A percentile compares a stretch with the other conserved stretches of the same genome.
These are phyloP conservation scores for Neonectria neomacrospora DNA, from an alignment of 2,329 filamentous ascomycete species.

Conservation along the genomic window DNA sequence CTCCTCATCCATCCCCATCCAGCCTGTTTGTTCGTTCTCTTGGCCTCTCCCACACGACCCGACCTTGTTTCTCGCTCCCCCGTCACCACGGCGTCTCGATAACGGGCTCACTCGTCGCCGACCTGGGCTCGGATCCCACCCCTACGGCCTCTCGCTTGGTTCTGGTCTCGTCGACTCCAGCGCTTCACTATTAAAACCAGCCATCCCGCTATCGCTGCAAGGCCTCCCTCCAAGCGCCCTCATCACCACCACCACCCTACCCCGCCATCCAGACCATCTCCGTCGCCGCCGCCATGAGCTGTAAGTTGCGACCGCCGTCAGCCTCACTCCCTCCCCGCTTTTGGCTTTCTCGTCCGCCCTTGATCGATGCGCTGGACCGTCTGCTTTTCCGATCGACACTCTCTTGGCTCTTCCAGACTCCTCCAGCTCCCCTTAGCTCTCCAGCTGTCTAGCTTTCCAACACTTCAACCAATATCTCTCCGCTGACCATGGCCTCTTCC, in stretches of 20 bases:
- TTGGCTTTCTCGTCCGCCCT: constrained; percentile 18
- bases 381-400: background rate
- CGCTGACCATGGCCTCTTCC: constrained; percentile 38
- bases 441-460: constrained; percentile 1
- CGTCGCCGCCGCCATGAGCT: constrained; percentile 43
- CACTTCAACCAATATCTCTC: background rate
- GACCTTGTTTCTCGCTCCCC: constrained; percentile 9
- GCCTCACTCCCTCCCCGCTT: constrained; percentile 39
- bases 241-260: constrained; percentile 28
- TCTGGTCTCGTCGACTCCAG: background rate
- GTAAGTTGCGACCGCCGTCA: constrained; percentile 46
- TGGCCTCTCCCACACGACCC: background rate
- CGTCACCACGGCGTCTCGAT: constrained; percentile 16
- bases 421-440: background rate
- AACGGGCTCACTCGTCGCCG: constrained; percentile 11
- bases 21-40: constrained; percentile 8
- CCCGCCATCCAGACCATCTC: constrained; percentile 38
- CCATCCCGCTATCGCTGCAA: background rate
- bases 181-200: background rate
- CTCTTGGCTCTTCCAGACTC: background rate
- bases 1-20: constrained; percentile 18
- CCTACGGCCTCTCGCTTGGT: constrained; percentile 1
- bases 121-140: constrained; percentile 10
- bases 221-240: background rate
- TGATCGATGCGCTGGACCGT: constrained; percentile 5